These are phyloP conservation scores for Aurantiochytrium sp. DNA, from an alignment of 108 stramenopile species.

Conservation along the genomic window DNA sequence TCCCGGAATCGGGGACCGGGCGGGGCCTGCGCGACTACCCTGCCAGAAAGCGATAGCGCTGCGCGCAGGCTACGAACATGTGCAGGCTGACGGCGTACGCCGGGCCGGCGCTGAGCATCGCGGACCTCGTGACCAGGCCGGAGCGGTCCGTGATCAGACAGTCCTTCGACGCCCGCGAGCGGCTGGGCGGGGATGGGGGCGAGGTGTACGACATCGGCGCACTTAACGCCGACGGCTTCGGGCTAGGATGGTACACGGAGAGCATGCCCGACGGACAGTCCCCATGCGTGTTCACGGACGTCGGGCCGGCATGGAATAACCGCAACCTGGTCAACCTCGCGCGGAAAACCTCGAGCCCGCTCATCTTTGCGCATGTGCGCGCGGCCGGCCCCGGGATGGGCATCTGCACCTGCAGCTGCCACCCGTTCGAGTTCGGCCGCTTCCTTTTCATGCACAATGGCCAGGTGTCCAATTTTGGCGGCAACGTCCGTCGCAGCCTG, in stretches of 20 bases:
- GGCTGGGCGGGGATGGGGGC: not conserved
- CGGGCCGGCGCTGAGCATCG: not conserved
- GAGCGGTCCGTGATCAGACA: constrained; percentile 12
- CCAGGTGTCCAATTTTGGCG: not conserved
- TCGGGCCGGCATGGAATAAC: constrained; percentile 37
- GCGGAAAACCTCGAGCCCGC: not conserved
- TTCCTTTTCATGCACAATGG: constrained; percentile 41
- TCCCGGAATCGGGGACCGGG: too few relatives aligned
- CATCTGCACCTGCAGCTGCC: constrained; percentile 24
- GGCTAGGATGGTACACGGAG: constrained; percentile 36
- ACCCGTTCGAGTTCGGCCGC: constrained; percentile 36
- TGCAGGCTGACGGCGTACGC: constrained; percentile 11
- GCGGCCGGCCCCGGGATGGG: constrained; percentile 41
- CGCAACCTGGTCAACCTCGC: constrained; percentile 32
- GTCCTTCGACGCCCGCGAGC: constrained; percentile 22
- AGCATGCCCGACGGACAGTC: not conserved
- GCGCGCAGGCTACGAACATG: too few relatives aligned
- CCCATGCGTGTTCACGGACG: constrained; percentile 25
- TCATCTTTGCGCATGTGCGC: constrained; percentile 42
- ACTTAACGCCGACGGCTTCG: constrained; percentile 44
- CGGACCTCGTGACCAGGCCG: not conserved
- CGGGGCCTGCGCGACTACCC: too few relatives aligned
- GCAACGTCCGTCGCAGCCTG: not conserved
- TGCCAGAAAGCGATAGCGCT: too few relatives aligned
- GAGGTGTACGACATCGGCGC: constrained; percentile 26